Conservation (phyloP, 1,284 basidiomycete genomes). For the Tilletia indica region DNA sequence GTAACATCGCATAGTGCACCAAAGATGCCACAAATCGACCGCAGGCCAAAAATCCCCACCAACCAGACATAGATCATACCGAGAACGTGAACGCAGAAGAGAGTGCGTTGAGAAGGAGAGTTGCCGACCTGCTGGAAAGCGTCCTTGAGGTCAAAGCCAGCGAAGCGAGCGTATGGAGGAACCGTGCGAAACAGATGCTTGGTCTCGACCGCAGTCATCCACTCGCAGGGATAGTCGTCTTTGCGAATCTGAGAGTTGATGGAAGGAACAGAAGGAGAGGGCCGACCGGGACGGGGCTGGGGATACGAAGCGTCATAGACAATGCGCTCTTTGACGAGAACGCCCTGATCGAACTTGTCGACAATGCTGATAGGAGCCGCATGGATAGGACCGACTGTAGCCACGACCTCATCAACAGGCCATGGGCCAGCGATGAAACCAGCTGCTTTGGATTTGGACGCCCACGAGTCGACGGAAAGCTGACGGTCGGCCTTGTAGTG, state of each 20-base stretch:
- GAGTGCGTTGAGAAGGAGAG: background rate
- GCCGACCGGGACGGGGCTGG: background rate
- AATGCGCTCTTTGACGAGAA: too few species aligned
- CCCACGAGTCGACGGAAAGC: background rate
- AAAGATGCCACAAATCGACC: background rate
- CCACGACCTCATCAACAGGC: background rate
- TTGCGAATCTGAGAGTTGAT: background rate
- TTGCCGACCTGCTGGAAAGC: conserved; percentile 2
- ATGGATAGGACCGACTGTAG: background rate
- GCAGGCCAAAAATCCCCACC: background rate
- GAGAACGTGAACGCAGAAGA: background rate
- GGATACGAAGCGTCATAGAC: background rate
- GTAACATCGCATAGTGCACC: background rate
- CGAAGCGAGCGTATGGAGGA: too few species aligned
- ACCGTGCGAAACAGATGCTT: background rate
- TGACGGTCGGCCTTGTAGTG: background rate
- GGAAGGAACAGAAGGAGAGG: background rate
- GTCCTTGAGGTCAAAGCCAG: too few species aligned
- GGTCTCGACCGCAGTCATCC: background rate
- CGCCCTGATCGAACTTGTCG: background rate
- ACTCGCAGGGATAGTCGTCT: background rate
- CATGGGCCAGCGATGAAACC: background rate
- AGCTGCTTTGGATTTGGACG: background rate
- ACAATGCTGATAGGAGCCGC: background rate
- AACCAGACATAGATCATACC: background rate